Percentiles rank a stretch among this genome's conserved stretches.
These are phyloP conservation scores for Ascocoryne sarcoides DNA, from an alignment of 2,329 filamentous ascomycete species.

Conservation along the genomic window DNA sequence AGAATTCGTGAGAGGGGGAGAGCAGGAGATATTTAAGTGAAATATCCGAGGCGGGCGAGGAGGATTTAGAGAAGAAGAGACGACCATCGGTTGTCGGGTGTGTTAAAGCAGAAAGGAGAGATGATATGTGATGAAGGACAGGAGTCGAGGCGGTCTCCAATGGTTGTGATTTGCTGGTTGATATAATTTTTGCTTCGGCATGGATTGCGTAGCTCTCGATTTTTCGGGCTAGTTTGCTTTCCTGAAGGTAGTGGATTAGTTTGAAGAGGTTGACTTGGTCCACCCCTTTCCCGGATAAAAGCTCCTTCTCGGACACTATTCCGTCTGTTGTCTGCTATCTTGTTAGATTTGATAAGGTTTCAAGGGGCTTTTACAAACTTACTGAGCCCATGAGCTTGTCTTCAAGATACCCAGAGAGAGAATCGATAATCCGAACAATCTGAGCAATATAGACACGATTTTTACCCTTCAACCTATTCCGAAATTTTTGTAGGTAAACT, in stretches of 20 bases:
- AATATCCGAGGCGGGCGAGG: conserved; percentile 31
- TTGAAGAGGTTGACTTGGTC: conserved; percentile 95
- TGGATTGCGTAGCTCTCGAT: conserved; percentile 79
- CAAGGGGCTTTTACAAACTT: conserved; percentile 9
- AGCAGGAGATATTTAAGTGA: conserved; percentile 77
- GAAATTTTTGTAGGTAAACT: conserved; percentile 78
- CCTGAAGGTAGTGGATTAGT: conserved; percentile 76
- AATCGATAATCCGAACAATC: conserved; percentile 73
- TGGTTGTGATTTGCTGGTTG: conserved; percentile 14
- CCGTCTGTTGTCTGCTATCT: conserved; percentile 44
- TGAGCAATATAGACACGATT: conserved; percentile 90
- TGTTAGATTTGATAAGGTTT: conserved; percentile 16
- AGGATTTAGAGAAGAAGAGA: conserved; percentile 50
- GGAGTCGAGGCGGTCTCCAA: conserved; percentile 16
- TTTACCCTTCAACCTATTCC: conserved; percentile 78
- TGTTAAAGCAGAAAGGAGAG: conserved; percentile 71
- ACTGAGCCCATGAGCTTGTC: conserved; percentile 41
- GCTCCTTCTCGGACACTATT: conserved; percentile 57
- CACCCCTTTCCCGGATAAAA: conserved; percentile 76
- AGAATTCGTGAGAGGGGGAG: conserved; percentile 86
- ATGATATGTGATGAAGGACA: conserved; percentile 45
- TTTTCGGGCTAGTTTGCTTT: conserved; percentile 89
- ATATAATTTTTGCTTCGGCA: conserved; percentile 28
- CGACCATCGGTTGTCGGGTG: conserved; percentile 69
- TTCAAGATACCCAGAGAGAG: conserved; percentile 62